These are phyloP conservation scores for Rhododendron kiyosumense DNA, from an alignment of 148 eudicot species.

Conservation along the genomic window DNA sequence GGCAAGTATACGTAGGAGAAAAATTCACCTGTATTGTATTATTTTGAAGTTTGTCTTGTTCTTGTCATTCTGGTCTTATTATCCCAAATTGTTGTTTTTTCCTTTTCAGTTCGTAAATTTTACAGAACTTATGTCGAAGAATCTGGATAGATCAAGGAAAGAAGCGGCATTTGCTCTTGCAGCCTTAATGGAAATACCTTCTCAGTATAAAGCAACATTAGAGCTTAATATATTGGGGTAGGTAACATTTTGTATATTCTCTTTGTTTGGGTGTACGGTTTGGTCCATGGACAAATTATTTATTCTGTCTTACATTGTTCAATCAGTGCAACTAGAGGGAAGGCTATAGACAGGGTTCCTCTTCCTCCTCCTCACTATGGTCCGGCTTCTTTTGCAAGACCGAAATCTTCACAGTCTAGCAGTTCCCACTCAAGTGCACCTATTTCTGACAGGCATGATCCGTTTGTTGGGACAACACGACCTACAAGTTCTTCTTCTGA, in stretches of 20 bases:
- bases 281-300: neutral
- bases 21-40: neutral
- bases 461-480: conserved; percentile 9
- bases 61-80: neutral
- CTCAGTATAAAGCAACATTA: conserved; percentile 52
- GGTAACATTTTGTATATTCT: conserved; percentile 17
- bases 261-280: neutral
- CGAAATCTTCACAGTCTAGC: conserved; percentile 26
- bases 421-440: conserved; percentile 28
- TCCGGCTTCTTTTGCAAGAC: conserved; percentile 18
- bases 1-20: conserved; percentile 22
- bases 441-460: conserved; percentile 13
- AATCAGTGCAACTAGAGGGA: conserved; percentile 32
- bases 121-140: conserved; percentile 55
- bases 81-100: neutral
- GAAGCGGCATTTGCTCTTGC: conserved; percentile 51
- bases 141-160: conserved; percentile 36
- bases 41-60: neutral
- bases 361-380: conserved; percentile 41
- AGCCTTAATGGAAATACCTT: conserved; percentile 56
- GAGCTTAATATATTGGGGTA: conserved; percentile 45
- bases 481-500: conserved; percentile 25
- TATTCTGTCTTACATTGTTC: conserved; percentile 4
- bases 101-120: conserved; percentile 44
- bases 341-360: conserved; percentile 32